Percentiles rank a stretch among this genome's conserved stretches.
Conservation (phyloP, 306 rosid species). For the Abrus pulchellus region DNA sequence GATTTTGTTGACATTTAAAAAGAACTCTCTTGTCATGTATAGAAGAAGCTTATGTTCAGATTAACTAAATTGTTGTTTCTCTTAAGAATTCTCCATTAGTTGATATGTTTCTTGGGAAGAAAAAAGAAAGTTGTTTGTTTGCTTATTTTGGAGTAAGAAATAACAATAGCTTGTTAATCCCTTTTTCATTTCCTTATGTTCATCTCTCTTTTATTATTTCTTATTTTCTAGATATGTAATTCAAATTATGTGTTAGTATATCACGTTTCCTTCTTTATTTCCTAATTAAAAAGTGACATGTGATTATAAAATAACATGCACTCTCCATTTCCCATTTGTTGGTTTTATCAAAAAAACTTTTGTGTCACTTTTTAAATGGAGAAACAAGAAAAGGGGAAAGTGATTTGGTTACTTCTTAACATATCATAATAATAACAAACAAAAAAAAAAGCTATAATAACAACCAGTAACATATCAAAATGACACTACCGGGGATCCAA, state of each 20-base stretch:
- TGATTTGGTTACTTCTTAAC: too few relatives aligned
- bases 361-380: too few relatives aligned
- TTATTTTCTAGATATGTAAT: neutral
- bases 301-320: too few relatives aligned
- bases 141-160: slow-evolving; percentile 26
- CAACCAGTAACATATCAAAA: neutral
- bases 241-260: too few relatives aligned
- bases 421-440: too few relatives aligned
- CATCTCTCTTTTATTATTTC: neutral
- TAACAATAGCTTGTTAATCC: neutral
- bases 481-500: neutral
- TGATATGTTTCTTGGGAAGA: neutral
- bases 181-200: neutral
- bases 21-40: slow-evolving; percentile 46
- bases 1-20: slow-evolving; percentile 49
- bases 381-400: too few relatives aligned
- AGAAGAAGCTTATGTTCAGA: slow-evolving; percentile 43
- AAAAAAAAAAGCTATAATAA: too few relatives aligned
- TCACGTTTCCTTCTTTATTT: too few relatives aligned
- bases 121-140: slow-evolving; percentile 7
- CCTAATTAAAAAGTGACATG: too few relatives aligned
- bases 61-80: slow-evolving; percentile 39
- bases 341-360: too few relatives aligned
- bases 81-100: slow-evolving; percentile 15
- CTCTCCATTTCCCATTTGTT: too few relatives aligned